Conservation (phyloP, 768 basidiomycete species). For the Phanerodontia chrysosporium region DNA sequence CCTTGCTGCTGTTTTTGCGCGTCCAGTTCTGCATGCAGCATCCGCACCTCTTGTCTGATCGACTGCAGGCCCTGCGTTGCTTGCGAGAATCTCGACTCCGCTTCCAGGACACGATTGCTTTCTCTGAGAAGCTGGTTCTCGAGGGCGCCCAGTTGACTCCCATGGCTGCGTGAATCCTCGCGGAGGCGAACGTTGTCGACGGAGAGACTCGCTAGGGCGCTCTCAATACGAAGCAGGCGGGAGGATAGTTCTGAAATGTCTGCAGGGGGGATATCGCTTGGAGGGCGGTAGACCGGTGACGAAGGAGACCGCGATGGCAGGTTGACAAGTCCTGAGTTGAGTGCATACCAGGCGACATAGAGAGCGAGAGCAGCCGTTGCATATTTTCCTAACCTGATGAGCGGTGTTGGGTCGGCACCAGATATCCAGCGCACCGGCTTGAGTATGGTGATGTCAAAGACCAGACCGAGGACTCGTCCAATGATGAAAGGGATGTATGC, state of each 20-base stretch:
- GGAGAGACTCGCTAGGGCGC: constrained; percentile 55
- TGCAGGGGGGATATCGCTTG: constrained; percentile 50
- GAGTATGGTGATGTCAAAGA: constrained; percentile 43
- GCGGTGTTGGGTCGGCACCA: constrained; percentile 28
- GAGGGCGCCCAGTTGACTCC: constrained; percentile 24
- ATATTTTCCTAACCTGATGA: constrained; percentile 35
- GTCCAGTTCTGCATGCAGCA: constrained; percentile 40
- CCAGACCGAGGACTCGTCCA: constrained; percentile 42
- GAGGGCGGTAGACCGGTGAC: constrained; percentile 42
- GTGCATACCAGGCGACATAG: constrained; percentile 41
- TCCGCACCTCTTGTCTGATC: constrained; percentile 54
- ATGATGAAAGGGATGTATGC: constrained; percentile 15
- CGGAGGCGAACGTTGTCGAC: constrained; percentile 53
- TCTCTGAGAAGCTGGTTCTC: constrained; percentile 51
- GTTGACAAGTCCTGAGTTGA: constrained; percentile 23
- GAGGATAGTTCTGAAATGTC: constrained; percentile 62
- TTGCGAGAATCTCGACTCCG: constrained; percentile 30
- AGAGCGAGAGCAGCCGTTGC: constrained; percentile 38
- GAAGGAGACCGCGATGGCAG: constrained; percentile 32
- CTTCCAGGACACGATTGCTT: constrained; percentile 44
- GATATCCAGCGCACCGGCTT: constrained; percentile 42
- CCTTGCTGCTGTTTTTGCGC: constrained; percentile 20
- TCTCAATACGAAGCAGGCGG: constrained; percentile 62
- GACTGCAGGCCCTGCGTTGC: constrained; percentile 42
- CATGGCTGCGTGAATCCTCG: constrained; percentile 10